Conservation (phyloP, 352 stramenopile species). For the Globisporangium lucens region DNA sequence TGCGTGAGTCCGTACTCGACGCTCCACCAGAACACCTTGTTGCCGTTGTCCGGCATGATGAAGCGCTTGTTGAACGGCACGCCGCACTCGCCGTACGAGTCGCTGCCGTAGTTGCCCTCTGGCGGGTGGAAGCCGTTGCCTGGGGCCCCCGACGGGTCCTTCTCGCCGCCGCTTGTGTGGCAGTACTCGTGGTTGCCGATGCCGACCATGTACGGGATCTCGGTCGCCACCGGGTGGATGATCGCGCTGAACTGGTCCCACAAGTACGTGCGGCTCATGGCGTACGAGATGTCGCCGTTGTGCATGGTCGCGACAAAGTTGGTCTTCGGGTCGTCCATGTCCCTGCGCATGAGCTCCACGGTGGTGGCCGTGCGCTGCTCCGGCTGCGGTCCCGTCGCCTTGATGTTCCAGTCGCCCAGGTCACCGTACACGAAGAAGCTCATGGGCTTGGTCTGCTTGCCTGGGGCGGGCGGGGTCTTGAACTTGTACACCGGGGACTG, state of each 20-base stretch:
- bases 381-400: background rate
- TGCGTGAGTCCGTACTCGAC: conserved; percentile 85
- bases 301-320: conserved; percentile 63
- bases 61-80: conserved; percentile 63
- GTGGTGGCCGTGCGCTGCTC: conserved; percentile 28
- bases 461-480: conserved; percentile 17
- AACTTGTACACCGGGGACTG: conserved; percentile 21
- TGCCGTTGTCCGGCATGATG: conserved; percentile 51
- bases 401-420: conserved; percentile 41
- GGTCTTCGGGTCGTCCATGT: conserved; percentile 16
- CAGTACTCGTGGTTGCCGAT: conserved; percentile 61
- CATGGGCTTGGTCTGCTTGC: conserved; percentile 15
- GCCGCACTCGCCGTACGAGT: conserved; percentile 60
- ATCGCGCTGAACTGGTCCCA: conserved; percentile 75
- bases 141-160: conserved; percentile 47
- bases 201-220: conserved; percentile 62
- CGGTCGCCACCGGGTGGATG: conserved; percentile 53
- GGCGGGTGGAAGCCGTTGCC: conserved; percentile 45
- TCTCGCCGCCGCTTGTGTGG: conserved; percentile 44
- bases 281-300: conserved; percentile 72
- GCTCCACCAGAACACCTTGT: conserved; percentile 83
- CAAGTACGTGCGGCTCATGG: conserved; percentile 39
- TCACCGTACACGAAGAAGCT: conserved; percentile 73
- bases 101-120: conserved; percentile 59
- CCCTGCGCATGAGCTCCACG: conserved; percentile 26